These are phyloP conservation scores for Trichoderma koningiopsis DNA, from an alignment of 2,329 filamentous ascomycete species.

Conservation along the genomic window DNA sequence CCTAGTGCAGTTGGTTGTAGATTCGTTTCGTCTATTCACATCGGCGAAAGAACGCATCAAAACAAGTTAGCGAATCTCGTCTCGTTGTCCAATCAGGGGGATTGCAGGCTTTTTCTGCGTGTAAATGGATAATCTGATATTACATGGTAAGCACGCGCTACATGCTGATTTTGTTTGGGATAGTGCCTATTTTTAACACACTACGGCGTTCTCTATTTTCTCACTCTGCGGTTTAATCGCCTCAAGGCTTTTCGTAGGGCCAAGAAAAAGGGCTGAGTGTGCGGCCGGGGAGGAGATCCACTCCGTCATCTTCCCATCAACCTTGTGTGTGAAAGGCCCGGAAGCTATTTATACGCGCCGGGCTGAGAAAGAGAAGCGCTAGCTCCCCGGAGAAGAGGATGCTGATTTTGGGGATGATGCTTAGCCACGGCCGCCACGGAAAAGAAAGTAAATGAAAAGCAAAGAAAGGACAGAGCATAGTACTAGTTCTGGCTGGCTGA, in stretches of 20 bases:
- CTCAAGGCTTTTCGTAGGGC: background rate
- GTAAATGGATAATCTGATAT: background rate
- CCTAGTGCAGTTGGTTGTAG: background rate
- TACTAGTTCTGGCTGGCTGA: background rate
- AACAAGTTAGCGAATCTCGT: background rate
- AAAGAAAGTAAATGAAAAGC: background rate
- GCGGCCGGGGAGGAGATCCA: background rate
- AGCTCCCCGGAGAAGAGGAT: background rate
- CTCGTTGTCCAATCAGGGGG: background rate
- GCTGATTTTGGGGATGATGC: background rate
- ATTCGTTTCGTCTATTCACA: background rate
- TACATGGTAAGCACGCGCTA: background rate
- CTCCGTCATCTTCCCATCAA: background rate
- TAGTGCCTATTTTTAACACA: background rate
- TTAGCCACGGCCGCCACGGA: background rate
- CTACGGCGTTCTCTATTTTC: background rate
- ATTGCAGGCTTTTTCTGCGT: background rate
- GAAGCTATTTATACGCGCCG: conserved; percentile 19
- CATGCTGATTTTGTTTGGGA: background rate
- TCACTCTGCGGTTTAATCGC: background rate
- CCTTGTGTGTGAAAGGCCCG: background rate
- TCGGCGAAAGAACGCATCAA: background rate
- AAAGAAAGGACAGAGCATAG: background rate
- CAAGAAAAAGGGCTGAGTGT: background rate
- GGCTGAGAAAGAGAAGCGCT: background rate